Evolutionary conservation across 805 yeast genomes (phyloP).

Genomic region (Nakazawaea pomicola): DNA sequence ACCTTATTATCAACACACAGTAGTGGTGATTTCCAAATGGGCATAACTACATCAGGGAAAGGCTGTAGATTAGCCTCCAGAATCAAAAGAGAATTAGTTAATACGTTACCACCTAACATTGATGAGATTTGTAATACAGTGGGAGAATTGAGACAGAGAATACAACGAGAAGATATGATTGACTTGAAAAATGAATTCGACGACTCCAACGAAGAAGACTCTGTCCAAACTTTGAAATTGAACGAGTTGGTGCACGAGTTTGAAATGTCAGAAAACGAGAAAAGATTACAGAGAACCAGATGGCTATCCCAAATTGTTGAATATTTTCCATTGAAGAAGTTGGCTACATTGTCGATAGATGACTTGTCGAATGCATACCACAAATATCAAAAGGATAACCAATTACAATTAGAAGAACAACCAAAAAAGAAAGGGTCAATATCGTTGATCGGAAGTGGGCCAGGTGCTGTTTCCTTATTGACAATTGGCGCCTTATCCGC

Average conservation of each 20-base stretch:
- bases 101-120: conserved; percentile 62
- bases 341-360: conserved; percentile 55
- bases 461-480: conserved; percentile 78
- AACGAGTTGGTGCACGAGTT: conserved; percentile 62
- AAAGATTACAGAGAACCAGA: conserved; percentile 57
- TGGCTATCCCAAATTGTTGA: conserved; percentile 91
- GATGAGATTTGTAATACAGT: conserved; percentile 64
- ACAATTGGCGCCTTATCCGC: conserved; percentile 83
- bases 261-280: conserved; percentile 45
- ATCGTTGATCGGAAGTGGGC: conserved; percentile 91
- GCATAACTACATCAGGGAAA: conserved; percentile 81
- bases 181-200: conserved; percentile 29
- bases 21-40: conserved; percentile 73
- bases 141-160: conserved; percentile 56
- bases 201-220: conserved; percentile 59
- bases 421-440: conserved; percentile 45
- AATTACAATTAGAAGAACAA: conserved; percentile 11
- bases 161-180: conserved; percentile 47
- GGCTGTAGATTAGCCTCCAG: conserved; percentile 86
- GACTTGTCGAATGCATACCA: conserved; percentile 45
- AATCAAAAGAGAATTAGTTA: conserved; percentile 67
- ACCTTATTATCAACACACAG: conserved; percentile 66
- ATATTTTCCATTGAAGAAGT: conserved; percentile 70
- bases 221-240: conserved; percentile 51
- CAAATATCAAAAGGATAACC: conserved; percentile 8